Evolutionary conservation across 2,329 filamentous ascomycete genomes (phyloP).

Genomic region (Epichloe gansuensis): DNA sequence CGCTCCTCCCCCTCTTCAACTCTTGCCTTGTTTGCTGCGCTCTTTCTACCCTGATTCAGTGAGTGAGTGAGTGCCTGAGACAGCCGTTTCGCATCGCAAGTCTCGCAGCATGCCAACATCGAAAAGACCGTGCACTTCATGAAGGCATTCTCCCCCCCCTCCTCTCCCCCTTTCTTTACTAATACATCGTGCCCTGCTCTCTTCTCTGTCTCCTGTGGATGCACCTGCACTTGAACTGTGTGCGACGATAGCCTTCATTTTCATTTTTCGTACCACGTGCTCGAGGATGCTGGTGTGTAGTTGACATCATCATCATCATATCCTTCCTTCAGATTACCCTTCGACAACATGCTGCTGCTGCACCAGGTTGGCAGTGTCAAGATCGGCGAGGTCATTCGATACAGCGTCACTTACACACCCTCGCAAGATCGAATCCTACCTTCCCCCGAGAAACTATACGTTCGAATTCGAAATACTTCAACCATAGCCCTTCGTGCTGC

Average conservation of each 20-base stretch:
- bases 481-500: conserved; percentile 84
- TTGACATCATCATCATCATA: background rate
- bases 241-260: no score
- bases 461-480: conserved; percentile 86
- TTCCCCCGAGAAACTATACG: conserved; percentile 64
- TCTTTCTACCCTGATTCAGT: no score
- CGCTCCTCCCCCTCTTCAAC: no score
- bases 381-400: conserved; percentile 87
- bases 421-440: conserved; percentile 81
- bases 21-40: no score
- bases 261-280: background rate
- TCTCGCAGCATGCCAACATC: background rate
- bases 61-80: no score
- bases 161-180: background rate
- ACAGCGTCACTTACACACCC: conserved; percentile 84
- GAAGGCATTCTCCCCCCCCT: background rate
- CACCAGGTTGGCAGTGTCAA: conserved; percentile 87
- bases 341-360: conserved; percentile 63
- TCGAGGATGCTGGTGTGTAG: background rate
- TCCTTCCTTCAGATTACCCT: background rate
- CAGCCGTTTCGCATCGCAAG: background rate
- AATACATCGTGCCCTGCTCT: background rate
- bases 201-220: background rate
- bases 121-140: background rate
- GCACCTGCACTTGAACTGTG: background rate